Evolutionary conservation across 139 green algal genomes (phyloP).

Genomic region (Deuterostichococcus epilithicus): DNA sequence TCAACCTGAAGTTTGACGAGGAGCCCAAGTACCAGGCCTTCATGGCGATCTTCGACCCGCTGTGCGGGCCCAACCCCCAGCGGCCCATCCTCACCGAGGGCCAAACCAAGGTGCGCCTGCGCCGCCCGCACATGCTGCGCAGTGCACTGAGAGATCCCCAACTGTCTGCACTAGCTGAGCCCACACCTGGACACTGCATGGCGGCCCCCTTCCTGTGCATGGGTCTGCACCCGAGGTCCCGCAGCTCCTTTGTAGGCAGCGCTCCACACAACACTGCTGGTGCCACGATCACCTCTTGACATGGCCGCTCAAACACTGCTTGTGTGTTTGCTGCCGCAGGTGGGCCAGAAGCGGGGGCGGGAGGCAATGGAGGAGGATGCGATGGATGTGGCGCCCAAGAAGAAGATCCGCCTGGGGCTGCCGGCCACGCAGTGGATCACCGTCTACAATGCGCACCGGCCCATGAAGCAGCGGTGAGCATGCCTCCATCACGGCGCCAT

Average conservation of each 20-base stretch:
- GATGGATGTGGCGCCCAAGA: constrained; percentile 81
- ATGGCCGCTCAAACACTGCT: no score
- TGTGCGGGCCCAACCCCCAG: constrained; percentile 72
- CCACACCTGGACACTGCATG: no score
- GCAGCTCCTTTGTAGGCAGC: no score
- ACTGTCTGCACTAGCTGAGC: no score
- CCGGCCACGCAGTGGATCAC: constrained; percentile 99
- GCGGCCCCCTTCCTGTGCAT: no score
- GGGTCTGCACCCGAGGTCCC: no score
- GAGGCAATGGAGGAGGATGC: constrained; percentile 60
- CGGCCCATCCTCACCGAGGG: constrained; percentile 71
- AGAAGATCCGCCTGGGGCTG: constrained; percentile 93
- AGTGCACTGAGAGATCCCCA: no score
- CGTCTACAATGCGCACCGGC: constrained; percentile 95
- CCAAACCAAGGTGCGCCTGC: not conserved
- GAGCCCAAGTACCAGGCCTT: constrained; percentile 88
- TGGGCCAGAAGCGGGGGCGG: constrained; percentile 92
- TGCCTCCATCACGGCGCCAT: no score
- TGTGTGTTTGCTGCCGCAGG: constrained; percentile 35
- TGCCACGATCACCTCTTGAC: no score
- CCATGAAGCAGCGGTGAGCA: constrained; percentile 98
- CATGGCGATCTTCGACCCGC: constrained; percentile 88
- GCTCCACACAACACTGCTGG: no score
- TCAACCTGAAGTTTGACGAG: constrained; percentile 99
- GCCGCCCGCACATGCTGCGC: no score